Evolutionary conservation across 1,139 yeast species (phyloP).

Genomic region (Yamadazyma spencermartinsiae): DNA sequence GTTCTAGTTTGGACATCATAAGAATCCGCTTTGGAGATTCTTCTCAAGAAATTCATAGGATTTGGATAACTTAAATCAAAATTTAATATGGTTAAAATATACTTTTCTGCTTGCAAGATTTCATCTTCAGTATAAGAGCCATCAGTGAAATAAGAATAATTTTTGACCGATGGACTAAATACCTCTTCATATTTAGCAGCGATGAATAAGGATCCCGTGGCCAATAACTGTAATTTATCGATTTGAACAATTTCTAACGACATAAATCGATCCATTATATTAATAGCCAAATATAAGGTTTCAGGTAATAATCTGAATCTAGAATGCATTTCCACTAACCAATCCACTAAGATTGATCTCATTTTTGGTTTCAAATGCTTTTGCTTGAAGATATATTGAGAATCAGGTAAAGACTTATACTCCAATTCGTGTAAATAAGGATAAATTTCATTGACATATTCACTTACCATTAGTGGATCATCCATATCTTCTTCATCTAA

Average conservation of each 20-base stretch:
- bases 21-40: slow-evolving; percentile 93
- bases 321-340: slow-evolving; percentile 92
- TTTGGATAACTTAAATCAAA: slow-evolving; percentile 88
- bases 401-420: slow-evolving; percentile 72
- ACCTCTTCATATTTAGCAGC: slow-evolving; percentile 97
- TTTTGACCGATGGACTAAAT: slow-evolving; percentile 82
- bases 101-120: slow-evolving; percentile 83
- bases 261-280: slow-evolving; percentile 89
- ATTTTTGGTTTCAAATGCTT: slow-evolving; percentile 77
- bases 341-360: slow-evolving; percentile 89
- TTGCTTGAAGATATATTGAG: slow-evolving; percentile 73
- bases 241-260: slow-evolving; percentile 77
- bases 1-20: slow-evolving; percentile 92
- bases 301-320: slow-evolving; percentile 88
- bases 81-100: slow-evolving; percentile 70
- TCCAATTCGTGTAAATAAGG: slow-evolving; percentile 77
- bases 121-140: slow-evolving; percentile 83
- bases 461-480: slow-evolving; percentile 95
- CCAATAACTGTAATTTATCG: slow-evolving; percentile 83
- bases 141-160: slow-evolving; percentile 87
- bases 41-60: slow-evolving; percentile 90
- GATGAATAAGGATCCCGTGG: slow-evolving; percentile 85
- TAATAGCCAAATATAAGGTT: slow-evolving; percentile 83
- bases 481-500: slow-evolving; percentile 86
- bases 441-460: slow-evolving; percentile 86